Conservation (phyloP, 768 basidiomycete genomes). For the Boletus huronensis region DNA sequence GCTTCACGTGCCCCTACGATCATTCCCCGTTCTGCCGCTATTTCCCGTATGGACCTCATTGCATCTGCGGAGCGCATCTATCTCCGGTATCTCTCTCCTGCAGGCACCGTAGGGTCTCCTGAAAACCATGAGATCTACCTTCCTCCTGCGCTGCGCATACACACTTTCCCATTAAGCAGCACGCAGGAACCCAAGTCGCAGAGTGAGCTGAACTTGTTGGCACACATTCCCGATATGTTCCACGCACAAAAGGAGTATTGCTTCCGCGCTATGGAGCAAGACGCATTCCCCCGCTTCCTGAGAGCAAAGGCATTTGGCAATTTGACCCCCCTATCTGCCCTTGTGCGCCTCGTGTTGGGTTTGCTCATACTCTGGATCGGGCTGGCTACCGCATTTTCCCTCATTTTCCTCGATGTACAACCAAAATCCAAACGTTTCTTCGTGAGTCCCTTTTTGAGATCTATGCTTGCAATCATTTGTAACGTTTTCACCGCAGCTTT, state of each 20-base stretch:
- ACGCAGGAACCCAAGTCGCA: slow-evolving; percentile 66
- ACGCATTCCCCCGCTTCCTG: slow-evolving; percentile 91
- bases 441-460: slow-evolving; percentile 53
- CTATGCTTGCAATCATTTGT: background rate
- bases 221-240: slow-evolving; percentile 94
- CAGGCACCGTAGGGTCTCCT: slow-evolving; percentile 67
- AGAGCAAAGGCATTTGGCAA: slow-evolving; percentile 98
- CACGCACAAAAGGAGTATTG: slow-evolving; percentile 97
- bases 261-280: slow-evolving; percentile 94
- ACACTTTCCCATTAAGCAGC: slow-evolving; percentile 82
- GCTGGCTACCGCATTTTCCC: slow-evolving; percentile 83
- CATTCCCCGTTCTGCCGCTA: slow-evolving; percentile 88
- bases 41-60: slow-evolving; percentile 85
- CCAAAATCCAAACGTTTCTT: slow-evolving; percentile 93
- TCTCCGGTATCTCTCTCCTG: slow-evolving; percentile 87
- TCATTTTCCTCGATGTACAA: slow-evolving; percentile 90
- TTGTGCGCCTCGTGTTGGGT: slow-evolving; percentile 82
- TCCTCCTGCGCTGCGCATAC: slow-evolving; percentile 87
- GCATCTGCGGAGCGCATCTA: slow-evolving; percentile 95
- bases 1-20: slow-evolving; percentile 89
- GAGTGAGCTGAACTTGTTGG: slow-evolving; percentile 69
- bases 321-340: slow-evolving; percentile 84
- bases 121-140: slow-evolving; percentile 99
- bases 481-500: slow-evolving; percentile 54
- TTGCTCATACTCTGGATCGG: slow-evolving; percentile 91